These are phyloP conservation scores for Penicillium dipodomyicola DNA, from an alignment of 495 filamentous ascomycete species.

Conservation along the genomic window DNA sequence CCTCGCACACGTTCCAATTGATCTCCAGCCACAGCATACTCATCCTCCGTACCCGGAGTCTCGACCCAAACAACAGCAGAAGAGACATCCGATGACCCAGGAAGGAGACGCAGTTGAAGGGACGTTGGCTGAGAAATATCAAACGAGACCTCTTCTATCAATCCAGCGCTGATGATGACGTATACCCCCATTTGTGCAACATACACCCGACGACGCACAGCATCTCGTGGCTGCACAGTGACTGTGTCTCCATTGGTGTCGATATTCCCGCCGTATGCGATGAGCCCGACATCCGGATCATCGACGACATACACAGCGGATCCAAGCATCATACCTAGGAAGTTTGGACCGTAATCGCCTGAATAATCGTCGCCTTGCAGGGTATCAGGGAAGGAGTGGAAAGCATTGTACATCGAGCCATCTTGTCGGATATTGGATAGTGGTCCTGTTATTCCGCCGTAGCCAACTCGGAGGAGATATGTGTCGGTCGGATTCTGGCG, in stretches of 20 bases:
- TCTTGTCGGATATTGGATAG: conserved; percentile 50
- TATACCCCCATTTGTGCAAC: neutral
- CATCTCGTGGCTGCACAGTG: neutral
- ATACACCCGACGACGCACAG: neutral
- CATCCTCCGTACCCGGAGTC: conserved; percentile 11
- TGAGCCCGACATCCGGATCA: neutral
- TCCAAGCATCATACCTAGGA: conserved; percentile 38
- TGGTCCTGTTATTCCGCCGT: conserved; percentile 32
- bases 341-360: conserved; percentile 53
- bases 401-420: conserved; percentile 49
- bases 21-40: neutral
- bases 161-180: neutral
- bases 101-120: neutral
- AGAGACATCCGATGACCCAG: neutral
- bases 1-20: neutral
- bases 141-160: neutral
- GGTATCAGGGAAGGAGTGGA: conserved; percentile 52
- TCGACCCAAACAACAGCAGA: conserved; percentile 16
- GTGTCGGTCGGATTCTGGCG: conserved; percentile 31
- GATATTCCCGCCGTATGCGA: neutral
- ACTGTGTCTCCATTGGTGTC: neutral
- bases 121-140: neutral
- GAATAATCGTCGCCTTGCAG: conserved; percentile 52
- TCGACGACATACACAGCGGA: neutral
- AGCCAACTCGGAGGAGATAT: neutral